phyloP scores from a whole-genome alignment of 1,284 basidiomycete genomes.

The Leccinum angustisporum region DNA sequence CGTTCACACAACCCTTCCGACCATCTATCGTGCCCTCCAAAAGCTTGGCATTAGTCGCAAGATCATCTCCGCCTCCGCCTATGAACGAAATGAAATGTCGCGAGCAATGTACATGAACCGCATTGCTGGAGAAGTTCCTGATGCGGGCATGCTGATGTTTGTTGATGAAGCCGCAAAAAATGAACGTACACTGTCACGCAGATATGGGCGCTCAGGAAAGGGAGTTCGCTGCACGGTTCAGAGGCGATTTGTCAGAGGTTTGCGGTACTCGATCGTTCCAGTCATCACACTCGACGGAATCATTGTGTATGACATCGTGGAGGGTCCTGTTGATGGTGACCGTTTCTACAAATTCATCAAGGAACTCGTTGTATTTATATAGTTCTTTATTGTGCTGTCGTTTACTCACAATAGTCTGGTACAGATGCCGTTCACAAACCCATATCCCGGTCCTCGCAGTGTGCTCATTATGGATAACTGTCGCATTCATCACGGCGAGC shows the following conservation, averaged over 20 bases:
- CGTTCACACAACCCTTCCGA: background rate
- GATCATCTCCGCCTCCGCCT: background rate
- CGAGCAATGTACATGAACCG: conserved; percentile 2
- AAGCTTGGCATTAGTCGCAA: background rate
- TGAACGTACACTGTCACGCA: conserved; percentile 11
- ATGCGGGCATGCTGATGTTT: conserved; percentile 13
- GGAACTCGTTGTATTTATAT: background rate
- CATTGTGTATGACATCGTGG: background rate
- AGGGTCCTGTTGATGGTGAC: background rate
- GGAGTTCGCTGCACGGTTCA: background rate
- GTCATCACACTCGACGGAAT: conserved; percentile 22
- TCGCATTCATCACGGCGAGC: too few species aligned
- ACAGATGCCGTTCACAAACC: too few species aligned
- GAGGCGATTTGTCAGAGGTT: background rate
- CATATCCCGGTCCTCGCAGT: too few species aligned
- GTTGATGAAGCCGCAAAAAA: conserved; percentile 30
- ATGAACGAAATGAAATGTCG: background rate
- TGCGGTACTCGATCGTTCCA: conserved; percentile 19
- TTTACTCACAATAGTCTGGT: too few species aligned
- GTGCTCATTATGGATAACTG: too few species aligned
- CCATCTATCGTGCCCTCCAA: background rate
- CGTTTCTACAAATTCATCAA: background rate
- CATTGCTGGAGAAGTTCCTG: background rate
- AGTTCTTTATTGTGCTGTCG: background rate
- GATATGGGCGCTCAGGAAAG: conserved; percentile 6